Percentiles rank a stretch among this genome's conserved stretches.
Evolutionary conservation across 2,329 filamentous ascomycete genomes (phyloP).

Genomic region (Fusarium clavum): DNA sequence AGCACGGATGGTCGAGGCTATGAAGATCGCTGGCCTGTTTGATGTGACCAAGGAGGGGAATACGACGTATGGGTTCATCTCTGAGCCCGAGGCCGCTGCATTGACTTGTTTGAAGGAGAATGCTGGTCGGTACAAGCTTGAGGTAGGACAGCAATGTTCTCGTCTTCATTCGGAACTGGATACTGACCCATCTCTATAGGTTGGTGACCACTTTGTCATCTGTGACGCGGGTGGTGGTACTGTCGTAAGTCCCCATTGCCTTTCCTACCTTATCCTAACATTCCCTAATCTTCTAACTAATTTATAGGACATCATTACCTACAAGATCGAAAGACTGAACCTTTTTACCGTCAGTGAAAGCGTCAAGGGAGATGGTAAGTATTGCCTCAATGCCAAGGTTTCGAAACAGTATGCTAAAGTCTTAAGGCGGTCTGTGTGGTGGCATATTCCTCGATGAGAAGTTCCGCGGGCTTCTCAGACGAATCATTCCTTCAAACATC

Average conservation of each 20-base stretch:
- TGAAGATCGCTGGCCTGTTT: conserved; percentile 53
- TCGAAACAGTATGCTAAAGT: background rate
- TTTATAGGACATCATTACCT: conserved; percentile 59
- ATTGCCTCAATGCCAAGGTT: background rate
- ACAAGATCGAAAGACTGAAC: conserved; percentile 44
- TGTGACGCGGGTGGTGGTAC: conserved; percentile 56
- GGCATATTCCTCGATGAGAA: conserved; percentile 56
- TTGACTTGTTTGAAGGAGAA: conserved; percentile 52
- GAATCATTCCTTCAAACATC: too few species aligned
- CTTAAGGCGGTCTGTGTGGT: conserved; percentile 54
- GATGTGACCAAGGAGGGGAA: conserved; percentile 38
- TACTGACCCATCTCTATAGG: background rate
- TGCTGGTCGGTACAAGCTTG: conserved; percentile 35
- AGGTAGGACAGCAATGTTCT: conserved; percentile 18
- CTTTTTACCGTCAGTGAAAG: conserved; percentile 52
- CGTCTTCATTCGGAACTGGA: background rate
- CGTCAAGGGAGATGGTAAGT: conserved; percentile 53
- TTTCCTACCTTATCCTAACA: too few species aligned
- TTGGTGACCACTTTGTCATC: conserved; percentile 48
- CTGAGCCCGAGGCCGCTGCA: conserved; percentile 61
- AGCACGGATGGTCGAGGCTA: conserved; percentile 52
- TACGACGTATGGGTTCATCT: conserved; percentile 53
- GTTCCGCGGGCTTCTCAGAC: conserved; percentile 48
- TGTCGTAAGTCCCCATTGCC: conserved; percentile 47
- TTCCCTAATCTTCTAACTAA: too few species aligned